Evolutionary conservation across 768 basidiomycete genomes (phyloP).

Genomic region (Butyriboletus loyo): DNA sequence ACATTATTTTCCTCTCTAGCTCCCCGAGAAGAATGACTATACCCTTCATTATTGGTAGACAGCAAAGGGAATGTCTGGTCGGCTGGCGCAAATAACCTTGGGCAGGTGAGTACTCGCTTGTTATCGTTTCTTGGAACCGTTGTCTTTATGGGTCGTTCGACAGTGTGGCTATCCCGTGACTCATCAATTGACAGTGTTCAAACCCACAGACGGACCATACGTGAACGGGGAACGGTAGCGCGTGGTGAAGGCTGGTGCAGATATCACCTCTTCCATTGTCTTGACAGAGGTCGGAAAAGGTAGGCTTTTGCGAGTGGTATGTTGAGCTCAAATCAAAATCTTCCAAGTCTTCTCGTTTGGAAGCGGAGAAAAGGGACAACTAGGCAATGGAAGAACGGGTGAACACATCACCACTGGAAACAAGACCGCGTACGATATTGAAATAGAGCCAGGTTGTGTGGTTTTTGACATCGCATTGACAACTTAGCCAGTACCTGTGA

Average conservation of each 20-base stretch:
- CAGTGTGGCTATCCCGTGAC: conserved; percentile 72
- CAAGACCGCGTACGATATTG: conserved; percentile 79
- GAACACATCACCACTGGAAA: conserved; percentile 86
- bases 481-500: conserved; percentile 57
- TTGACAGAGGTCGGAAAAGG: conserved; percentile 82
- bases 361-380: conserved; percentile 88
- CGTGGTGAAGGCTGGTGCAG: conserved; percentile 73
- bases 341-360: conserved; percentile 80
- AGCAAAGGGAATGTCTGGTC: conserved; percentile 82
- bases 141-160: neutral
- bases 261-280: conserved; percentile 80
- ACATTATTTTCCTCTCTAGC: too few relatives aligned
- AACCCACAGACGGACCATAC: conserved; percentile 55
- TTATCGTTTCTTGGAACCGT: neutral
- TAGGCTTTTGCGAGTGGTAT: conserved; percentile 25
- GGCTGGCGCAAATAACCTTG: conserved; percentile 75
- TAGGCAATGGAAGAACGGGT: conserved; percentile 90
- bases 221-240: conserved; percentile 58
- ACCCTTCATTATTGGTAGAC: conserved; percentile 79
- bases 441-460: conserved; percentile 60
- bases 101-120: conserved; percentile 57
- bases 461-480: conserved; percentile 7
- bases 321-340: neutral
- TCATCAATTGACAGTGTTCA: conserved; percentile 67
- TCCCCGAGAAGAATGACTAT: too few relatives aligned